phyloP scores from a whole-genome alignment of 2,329 filamentous ascomycete species.

The Stachybotrys elegans region DNA sequence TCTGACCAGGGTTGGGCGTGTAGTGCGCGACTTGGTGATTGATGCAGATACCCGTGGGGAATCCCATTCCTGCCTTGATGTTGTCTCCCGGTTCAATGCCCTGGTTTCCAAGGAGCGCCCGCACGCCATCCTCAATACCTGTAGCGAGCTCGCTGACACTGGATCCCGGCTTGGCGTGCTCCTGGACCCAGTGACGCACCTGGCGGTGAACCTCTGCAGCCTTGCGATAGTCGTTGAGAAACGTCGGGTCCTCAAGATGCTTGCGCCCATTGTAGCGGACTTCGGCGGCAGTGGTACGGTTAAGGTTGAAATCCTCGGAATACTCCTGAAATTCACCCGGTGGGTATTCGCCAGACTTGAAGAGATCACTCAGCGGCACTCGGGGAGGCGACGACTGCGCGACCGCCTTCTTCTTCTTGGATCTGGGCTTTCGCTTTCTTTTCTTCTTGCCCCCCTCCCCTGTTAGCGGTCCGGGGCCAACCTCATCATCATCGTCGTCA shows the following conservation, averaged over 20 bases:
- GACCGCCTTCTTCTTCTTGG: not conserved
- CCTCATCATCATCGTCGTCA: conserved; percentile 20
- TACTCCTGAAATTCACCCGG: conserved; percentile 22
- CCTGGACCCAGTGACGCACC: conserved; percentile 73
- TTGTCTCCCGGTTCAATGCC: conserved; percentile 71
- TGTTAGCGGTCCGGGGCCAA: conserved; percentile 15
- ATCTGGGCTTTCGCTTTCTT: conserved; percentile 1
- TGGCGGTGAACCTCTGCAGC: conserved; percentile 77
- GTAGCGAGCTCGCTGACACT: conserved; percentile 71
- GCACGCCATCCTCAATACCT: conserved; percentile 74
- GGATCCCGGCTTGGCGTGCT: conserved; percentile 73
- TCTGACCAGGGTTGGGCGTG: conserved; percentile 77
- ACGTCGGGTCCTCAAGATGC: conserved; percentile 42
- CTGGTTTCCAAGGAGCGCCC: conserved; percentile 66
- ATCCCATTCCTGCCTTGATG: conserved; percentile 71
- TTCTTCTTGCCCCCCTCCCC: conserved; percentile 16
- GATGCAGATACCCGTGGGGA: conserved; percentile 75
- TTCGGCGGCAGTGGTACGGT: conserved; percentile 73
- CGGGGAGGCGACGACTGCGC: not conserved
- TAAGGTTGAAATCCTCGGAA: conserved; percentile 65
- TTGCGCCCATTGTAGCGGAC: not conserved
- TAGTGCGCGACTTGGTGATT: conserved; percentile 80
- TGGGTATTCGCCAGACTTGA: not conserved
- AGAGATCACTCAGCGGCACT: conserved; percentile 32
- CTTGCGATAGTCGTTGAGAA: conserved; percentile 71